Evolutionary conservation across 495 filamentous ascomycete genomes (phyloP), one percentile per base, ranked within the genome.

Genomic region (Penicillium desertorum): DNA sequence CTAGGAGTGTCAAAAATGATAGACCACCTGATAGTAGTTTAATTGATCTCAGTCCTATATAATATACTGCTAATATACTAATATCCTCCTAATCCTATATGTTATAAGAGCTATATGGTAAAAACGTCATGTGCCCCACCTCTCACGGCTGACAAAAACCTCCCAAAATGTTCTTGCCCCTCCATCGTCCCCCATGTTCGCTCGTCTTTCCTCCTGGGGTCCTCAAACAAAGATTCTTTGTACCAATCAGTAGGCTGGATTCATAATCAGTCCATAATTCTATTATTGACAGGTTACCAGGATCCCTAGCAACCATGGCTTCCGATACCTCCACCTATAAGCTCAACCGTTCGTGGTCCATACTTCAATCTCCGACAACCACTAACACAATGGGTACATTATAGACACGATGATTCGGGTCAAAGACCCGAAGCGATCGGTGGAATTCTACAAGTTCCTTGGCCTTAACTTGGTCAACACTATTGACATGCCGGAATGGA

Each of bases 381-480:
- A 58, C 37, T 63, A 47, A 60, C 42, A 47, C 54, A 45, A 59
- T 51, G 56, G 59, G 56, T 59, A 12, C 7, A 46, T 8, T 57
- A 61, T 54, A 75, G 76, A 79, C 53, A 68, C 71, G 55, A 96
- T 92, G 92, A 74, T 96, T 63, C 85, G 94, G 72, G 90, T 97
- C 69, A 98, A 97, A 74, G 91, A 98, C 72, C 94, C 94, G 4
- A 85, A 92, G 70, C 81, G 78, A 66, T 96, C 90, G 20, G 86
- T 97, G 75, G 89, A 94, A 63, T 98, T 91, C 80, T 98, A 98
- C 73, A 83, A 96, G 62, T 89, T 91, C 77, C 88, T 98, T 16
- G 94, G 94, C 62, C 84, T 98, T 79, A 91, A 76, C 71, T 75
- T 91, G 64, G 81, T 98, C 71, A 83, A 88, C 60, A 88, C 89